Percentiles rank a stretch among this genome's conserved stretches.
These are phyloP conservation scores for Arthrobotrys pseudoclavata DNA, from an alignment of 2,329 filamentous ascomycete genomes.

Conservation along the genomic window DNA sequence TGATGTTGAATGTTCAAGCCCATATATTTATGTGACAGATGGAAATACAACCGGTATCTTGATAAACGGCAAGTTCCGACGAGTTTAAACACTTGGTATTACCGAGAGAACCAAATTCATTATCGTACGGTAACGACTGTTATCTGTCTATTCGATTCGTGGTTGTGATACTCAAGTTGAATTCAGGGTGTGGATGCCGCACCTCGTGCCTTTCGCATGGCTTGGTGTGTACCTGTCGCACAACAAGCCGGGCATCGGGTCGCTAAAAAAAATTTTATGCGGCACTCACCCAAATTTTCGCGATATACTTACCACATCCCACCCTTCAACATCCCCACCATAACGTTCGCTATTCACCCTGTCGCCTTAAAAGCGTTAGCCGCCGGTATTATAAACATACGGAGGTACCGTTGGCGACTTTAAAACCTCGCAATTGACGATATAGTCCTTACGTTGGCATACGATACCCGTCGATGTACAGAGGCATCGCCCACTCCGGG, in stretches of 20 bases:
- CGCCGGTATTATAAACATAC: background rate
- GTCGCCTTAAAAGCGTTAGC: background rate
- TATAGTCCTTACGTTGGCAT: background rate
- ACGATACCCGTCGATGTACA: slow-evolving; percentile 42
- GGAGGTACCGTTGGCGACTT: background rate
- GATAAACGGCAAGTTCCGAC: too few relatives aligned
- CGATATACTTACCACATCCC: slow-evolving; percentile 12
- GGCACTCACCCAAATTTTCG: slow-evolving; percentile 31
- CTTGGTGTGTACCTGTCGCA: background rate
- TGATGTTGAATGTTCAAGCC: background rate
- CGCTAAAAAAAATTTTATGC: slow-evolving; percentile 28
- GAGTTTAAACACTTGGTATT: too few relatives aligned
- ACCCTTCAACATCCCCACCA: slow-evolving; percentile 5
- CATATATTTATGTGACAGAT: too few relatives aligned
- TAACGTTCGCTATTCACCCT: background rate
- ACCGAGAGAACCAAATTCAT: too few relatives aligned
- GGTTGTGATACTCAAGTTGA: too few relatives aligned
- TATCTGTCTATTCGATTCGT: too few relatives aligned
- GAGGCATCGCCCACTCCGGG: slow-evolving; percentile 57
- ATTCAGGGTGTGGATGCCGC: background rate
- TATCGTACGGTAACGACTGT: too few relatives aligned
- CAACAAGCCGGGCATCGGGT: background rate
- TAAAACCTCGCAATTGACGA: slow-evolving; percentile 7
- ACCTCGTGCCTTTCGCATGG: background rate
- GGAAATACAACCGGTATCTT: too few relatives aligned